Evolutionary conservation across 225 moss, liverwort and hornwort species (phyloP).

Genomic region (Pseudisothecium myosuroides): DNA sequence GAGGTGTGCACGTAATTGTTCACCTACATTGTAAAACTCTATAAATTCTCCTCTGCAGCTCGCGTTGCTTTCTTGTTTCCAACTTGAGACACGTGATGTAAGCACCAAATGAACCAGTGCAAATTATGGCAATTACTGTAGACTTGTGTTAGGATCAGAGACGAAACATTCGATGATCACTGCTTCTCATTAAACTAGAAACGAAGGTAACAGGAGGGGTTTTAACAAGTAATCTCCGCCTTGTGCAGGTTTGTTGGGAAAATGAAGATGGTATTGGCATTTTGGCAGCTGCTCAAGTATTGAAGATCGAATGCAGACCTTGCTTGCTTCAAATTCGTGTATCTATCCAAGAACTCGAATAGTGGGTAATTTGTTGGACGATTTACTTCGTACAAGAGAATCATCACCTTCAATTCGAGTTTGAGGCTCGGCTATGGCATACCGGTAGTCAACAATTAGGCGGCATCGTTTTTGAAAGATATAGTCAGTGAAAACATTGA

Average conservation of each 20-base stretch:
- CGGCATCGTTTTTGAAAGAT: too few species aligned
- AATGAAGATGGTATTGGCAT: not conserved
- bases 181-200: not conserved
- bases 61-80: not conserved
- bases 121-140: not conserved
- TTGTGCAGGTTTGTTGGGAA: not conserved
- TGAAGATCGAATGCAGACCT: conserved; percentile 43
- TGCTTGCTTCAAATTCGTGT: not conserved
- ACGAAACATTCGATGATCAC: not conserved
- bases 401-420: not conserved
- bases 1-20: not conserved
- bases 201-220: not conserved
- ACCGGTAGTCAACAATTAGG: too few species aligned
- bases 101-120: not conserved
- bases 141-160: not conserved
- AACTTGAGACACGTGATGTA: not conserved
- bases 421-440: not conserved
- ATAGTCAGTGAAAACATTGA: too few species aligned
- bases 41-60: not conserved
- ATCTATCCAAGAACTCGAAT: not conserved
- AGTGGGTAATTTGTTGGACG: not conserved
- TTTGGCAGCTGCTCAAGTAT: not conserved
- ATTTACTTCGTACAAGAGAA: not conserved
- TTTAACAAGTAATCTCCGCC: not conserved
- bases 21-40: not conserved